These are phyloP conservation scores for Citrus mangshanensis DNA, from an alignment of 345 rosid genomes.

Conservation along the genomic window DNA sequence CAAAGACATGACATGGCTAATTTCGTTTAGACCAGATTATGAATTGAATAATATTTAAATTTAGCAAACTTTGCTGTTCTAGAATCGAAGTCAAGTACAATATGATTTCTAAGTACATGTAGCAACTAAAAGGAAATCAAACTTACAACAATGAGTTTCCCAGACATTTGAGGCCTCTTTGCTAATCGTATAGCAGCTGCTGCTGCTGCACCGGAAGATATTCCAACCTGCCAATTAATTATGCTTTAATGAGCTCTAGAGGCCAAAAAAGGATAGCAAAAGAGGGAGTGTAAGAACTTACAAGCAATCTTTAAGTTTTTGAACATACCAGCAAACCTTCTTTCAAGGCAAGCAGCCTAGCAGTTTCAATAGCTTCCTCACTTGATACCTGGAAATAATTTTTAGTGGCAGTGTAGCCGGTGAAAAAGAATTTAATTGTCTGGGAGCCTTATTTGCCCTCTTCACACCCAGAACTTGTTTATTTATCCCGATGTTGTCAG, in stretches of 20 bases:
- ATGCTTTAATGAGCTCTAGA: not conserved
- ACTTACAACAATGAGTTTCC: slow-evolving; percentile 55
- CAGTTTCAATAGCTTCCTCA: slow-evolving; percentile 45
- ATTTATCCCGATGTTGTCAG: not conserved
- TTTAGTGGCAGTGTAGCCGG: not conserved
- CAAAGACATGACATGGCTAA: not conserved
- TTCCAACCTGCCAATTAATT: slow-evolving; percentile 37
- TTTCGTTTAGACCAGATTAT: not conserved
- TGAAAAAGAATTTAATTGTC: not conserved
- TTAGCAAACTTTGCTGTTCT: no score
- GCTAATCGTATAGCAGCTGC: slow-evolving; percentile 48
- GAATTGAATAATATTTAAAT: not conserved
- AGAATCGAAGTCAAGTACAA: no score
- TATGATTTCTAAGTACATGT: not conserved
- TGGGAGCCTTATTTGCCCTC: not conserved
- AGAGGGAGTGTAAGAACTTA: not conserved
- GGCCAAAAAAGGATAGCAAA: not conserved
- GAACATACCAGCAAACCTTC: slow-evolving; percentile 43
- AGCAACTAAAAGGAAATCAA: not conserved
- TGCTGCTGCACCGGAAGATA: slow-evolving; percentile 57
- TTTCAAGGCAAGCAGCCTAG: slow-evolving; percentile 41
- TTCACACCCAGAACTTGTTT: not conserved
- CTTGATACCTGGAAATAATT: slow-evolving; percentile 32
- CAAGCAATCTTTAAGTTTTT: not conserved
- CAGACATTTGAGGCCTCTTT: slow-evolving; percentile 48